phyloP scores from a whole-genome alignment of 208 protist genomes.

The Wallacemonas rigidus region DNA sequence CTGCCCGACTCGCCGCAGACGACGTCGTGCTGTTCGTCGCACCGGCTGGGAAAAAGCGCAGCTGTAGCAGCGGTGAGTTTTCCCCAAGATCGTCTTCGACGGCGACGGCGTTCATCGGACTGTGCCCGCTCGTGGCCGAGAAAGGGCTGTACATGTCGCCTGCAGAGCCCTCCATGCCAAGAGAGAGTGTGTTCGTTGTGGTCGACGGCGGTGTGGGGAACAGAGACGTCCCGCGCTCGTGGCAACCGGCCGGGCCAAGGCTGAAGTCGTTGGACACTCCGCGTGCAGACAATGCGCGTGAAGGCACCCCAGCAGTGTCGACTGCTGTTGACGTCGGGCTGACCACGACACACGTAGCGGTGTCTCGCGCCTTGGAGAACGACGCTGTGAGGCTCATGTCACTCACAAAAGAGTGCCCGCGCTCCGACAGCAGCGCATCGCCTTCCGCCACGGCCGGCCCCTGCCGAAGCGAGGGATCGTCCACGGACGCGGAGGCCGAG shows the following conservation, averaged over 20 bases:
- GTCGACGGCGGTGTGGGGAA: constrained; percentile 17
- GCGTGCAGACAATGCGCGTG: neutral
- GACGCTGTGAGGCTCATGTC: neutral
- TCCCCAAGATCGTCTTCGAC: neutral
- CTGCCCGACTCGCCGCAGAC: no score
- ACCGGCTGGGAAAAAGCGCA: constrained; percentile 1
- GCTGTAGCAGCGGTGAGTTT: neutral
- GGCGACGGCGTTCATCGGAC: neutral
- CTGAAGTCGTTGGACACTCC: neutral
- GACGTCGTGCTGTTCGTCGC: no score
- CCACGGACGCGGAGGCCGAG: neutral
- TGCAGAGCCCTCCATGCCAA: constrained; percentile 4
- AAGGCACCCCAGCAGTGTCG: neutral
- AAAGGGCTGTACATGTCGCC: constrained; percentile 14
- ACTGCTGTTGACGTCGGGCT: constrained; percentile 4
- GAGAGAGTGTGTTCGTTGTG: constrained; percentile 12
- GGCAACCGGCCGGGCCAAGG: neutral
- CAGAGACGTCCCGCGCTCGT: neutral
- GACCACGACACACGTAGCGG: neutral
- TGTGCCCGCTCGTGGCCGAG: constrained; percentile 4
- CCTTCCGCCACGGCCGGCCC: neutral
- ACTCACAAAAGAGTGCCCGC: neutral
- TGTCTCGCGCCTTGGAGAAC: neutral
- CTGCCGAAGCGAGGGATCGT: neutral
- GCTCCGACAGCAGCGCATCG: neutral